phyloP scores from a whole-genome alignment of 2,329 filamentous ascomycete species.

The Aquanectria penicillioides region DNA sequence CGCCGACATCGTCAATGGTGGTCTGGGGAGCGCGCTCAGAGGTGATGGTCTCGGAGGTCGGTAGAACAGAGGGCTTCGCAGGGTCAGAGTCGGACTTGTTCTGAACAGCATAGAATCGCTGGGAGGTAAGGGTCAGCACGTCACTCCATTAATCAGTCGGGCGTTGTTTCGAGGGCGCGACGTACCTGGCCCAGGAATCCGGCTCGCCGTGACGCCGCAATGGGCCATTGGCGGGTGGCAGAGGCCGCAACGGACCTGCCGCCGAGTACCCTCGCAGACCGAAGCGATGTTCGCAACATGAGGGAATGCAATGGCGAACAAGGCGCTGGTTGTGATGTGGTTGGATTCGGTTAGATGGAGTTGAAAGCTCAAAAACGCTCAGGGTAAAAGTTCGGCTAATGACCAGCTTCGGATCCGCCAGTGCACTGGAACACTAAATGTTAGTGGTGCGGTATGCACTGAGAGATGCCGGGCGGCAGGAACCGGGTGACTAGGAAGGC shows the following conservation, averaged over 20 bases:
- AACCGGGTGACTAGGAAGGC: slow-evolving; percentile 49
- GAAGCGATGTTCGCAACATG: slow-evolving; percentile 77
- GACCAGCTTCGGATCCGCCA: slow-evolving; percentile 39
- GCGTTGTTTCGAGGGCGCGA: slow-evolving; percentile 49
- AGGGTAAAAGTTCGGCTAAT: slow-evolving; percentile 58
- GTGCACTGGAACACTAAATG: slow-evolving; percentile 26
- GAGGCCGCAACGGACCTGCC: slow-evolving; percentile 63
- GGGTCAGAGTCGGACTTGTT: slow-evolving; percentile 62
- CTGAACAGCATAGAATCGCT: slow-evolving; percentile 68
- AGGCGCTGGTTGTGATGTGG: slow-evolving; percentile 43
- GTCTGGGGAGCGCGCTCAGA: slow-evolving; percentile 57
- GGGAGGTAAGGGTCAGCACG: slow-evolving; percentile 44
- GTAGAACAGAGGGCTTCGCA: slow-evolving; percentile 60
- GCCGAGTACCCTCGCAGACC: slow-evolving; percentile 69
- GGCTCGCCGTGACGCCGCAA: slow-evolving; percentile 48
- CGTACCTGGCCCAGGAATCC: slow-evolving; percentile 45
- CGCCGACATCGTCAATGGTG: slow-evolving; percentile 47
- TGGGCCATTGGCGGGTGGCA: slow-evolving; percentile 68
- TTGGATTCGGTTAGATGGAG: slow-evolving; percentile 46
- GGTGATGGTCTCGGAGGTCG: slow-evolving; percentile 62
- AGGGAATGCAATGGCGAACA: slow-evolving; percentile 60
- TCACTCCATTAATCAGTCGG: slow-evolving; percentile 37
- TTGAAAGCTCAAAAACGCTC: slow-evolving; percentile 54
- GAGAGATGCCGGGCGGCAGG: slow-evolving; percentile 43
- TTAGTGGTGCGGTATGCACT: slow-evolving; percentile 27